Evolutionary conservation across 1,284 basidiomycete genomes (phyloP).

Genomic region (Trametes versicolor): DNA sequence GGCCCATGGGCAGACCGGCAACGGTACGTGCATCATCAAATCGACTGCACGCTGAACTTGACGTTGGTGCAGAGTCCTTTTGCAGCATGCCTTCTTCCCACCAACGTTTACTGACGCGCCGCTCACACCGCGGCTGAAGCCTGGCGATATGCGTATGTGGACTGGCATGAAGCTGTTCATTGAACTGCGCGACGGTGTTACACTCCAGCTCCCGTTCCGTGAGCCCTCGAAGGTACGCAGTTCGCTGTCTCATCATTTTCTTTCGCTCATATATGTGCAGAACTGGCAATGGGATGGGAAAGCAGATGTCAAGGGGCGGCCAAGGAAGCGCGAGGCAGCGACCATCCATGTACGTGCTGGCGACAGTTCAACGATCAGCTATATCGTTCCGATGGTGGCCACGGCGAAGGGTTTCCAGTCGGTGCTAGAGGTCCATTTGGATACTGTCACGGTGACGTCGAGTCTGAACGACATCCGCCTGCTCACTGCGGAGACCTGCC

Average conservation of each 20-base stretch:
- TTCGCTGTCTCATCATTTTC: conserved; percentile 3
- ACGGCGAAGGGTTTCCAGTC: conserved; percentile 80
- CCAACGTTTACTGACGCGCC: conserved; percentile 74
- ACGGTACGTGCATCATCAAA: conserved; percentile 55
- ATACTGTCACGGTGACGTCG: conserved; percentile 79
- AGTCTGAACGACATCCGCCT: conserved; percentile 89
- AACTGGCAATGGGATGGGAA: conserved; percentile 88
- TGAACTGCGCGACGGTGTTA: conserved; percentile 81
- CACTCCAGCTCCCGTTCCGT: conserved; percentile 84
- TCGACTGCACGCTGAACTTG: not conserved
- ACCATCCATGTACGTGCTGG: conserved; percentile 82
- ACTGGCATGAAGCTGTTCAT: conserved; percentile 82
- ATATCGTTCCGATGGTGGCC: conserved; percentile 84
- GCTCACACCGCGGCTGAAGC: conserved; percentile 63
- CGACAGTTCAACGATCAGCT: conserved; percentile 84
- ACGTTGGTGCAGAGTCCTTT: conserved; percentile 60
- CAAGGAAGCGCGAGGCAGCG: conserved; percentile 69
- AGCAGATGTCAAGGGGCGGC: conserved; percentile 55
- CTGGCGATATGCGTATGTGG: conserved; percentile 86
- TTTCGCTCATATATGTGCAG: conserved; percentile 45
- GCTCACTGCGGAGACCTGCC: conserved; percentile 78
- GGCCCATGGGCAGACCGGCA: conserved; percentile 97
- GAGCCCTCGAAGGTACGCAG: conserved; percentile 80
- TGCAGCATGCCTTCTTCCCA: conserved; percentile 88
- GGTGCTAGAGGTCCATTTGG: conserved; percentile 83